Evolutionary conservation across 148 eudicot genomes (phyloP).

Genomic region (Camellia lanceoleosa): DNA sequence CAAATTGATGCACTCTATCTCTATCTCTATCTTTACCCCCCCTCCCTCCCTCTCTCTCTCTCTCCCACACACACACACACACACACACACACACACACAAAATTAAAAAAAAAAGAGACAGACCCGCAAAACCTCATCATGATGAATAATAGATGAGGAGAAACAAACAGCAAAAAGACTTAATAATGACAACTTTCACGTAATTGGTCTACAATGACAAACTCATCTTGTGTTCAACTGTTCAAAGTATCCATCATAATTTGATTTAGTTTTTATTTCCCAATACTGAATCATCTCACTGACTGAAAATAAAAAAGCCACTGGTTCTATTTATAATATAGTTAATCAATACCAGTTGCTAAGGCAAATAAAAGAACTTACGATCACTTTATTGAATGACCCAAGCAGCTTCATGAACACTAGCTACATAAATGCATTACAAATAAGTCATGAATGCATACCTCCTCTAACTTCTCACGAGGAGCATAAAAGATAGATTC

Average conservation of each 20-base stretch:
- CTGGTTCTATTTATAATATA: not conserved
- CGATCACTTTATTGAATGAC: not conserved
- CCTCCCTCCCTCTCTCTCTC: not conserved
- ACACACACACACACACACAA: not conserved
- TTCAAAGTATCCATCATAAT: not conserved
- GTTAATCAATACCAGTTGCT: not conserved
- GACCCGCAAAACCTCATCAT: not conserved
- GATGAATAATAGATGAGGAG: not conserved
- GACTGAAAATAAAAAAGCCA: not conserved
- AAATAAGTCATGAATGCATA: constrained; percentile 24
- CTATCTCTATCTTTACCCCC: not conserved
- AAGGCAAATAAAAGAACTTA: not conserved
- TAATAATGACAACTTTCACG: not conserved
- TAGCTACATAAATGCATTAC: not conserved
- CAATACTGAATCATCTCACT: not conserved
- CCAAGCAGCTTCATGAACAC: constrained; percentile 1
- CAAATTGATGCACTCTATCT: not conserved
- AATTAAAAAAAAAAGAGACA: not conserved
- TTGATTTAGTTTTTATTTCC: not conserved
- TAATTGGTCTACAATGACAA: not conserved
- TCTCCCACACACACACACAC: no score
- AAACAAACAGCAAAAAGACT: not conserved
- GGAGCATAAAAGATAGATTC: constrained; percentile 86
- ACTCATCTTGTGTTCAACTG: not conserved
- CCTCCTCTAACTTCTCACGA: constrained; percentile 92